Evolutionary conservation across 2,329 filamentous ascomycete species (phyloP).

Genomic region (Raffaelea arxii): DNA sequence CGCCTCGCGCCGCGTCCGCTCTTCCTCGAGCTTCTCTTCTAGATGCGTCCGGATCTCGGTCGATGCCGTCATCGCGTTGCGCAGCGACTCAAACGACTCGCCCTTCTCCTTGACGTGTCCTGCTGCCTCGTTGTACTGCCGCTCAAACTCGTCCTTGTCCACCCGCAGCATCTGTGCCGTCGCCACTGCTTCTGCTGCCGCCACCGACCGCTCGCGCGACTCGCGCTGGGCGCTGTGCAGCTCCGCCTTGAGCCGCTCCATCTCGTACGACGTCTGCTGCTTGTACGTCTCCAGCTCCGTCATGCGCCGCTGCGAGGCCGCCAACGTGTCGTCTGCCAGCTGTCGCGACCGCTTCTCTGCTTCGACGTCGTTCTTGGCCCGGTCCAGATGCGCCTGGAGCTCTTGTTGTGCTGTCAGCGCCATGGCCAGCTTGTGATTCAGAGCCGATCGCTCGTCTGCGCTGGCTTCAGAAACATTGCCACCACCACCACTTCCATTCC

Average conservation of each 20-base stretch:
- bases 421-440: conserved; percentile 73
- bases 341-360: conserved; percentile 73
- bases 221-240: conserved; percentile 70
- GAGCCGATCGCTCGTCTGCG: conserved; percentile 52
- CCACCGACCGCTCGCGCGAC: conserved; percentile 71
- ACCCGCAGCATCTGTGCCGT: conserved; percentile 65
- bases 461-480: conserved; percentile 46
- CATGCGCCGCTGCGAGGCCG: conserved; percentile 73
- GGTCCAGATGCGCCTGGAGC: conserved; percentile 66
- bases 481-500: conserved; percentile 24
- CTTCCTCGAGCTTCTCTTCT: conserved; percentile 75
- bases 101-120: conserved; percentile 60
- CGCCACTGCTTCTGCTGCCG: conserved; percentile 65
- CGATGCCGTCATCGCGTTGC: conserved; percentile 69
- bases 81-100: conserved; percentile 63
- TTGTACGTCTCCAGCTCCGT: conserved; percentile 75
- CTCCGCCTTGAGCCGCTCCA: conserved; percentile 78
- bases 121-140: conserved; percentile 57
- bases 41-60: conserved; percentile 66
- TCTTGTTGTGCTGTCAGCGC: conserved; percentile 72
- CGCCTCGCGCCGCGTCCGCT: conserved; percentile 65
- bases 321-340: conserved; percentile 78
- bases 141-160: conserved; percentile 72
- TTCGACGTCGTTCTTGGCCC: conserved; percentile 59
- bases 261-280: conserved; percentile 73